Evolutionary conservation across 1,284 basidiomycete genomes (phyloP).

Genomic region (Pyrrhoderma lamaoense): DNA sequence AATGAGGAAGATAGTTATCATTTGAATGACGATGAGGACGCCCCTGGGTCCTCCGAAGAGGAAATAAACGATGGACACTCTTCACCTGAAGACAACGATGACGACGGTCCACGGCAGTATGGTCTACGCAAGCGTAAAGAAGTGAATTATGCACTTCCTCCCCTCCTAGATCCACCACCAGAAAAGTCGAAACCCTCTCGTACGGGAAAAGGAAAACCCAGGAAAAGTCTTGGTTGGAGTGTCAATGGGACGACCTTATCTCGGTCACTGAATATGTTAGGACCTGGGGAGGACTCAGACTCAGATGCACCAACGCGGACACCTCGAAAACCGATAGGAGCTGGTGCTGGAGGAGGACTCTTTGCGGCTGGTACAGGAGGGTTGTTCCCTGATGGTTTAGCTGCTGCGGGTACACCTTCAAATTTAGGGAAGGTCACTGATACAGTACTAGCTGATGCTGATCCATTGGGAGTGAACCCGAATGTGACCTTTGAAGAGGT

Average conservation of each 20-base stretch:
- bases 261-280: slow-evolving; percentile 61
- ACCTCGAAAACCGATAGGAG: slow-evolving; percentile 56
- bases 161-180: slow-evolving; percentile 52
- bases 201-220: slow-evolving; percentile 32
- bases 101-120: slow-evolving; percentile 42
- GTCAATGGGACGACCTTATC: slow-evolving; percentile 67
- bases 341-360: slow-evolving; percentile 34
- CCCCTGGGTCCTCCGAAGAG: slow-evolving; percentile 21
- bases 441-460: slow-evolving; percentile 88
- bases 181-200: slow-evolving; percentile 20
- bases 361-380: slow-evolving; percentile 47
- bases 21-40: slow-evolving; percentile 8
- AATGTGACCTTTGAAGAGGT: slow-evolving; percentile 96
- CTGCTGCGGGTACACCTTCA: slow-evolving; percentile 62
- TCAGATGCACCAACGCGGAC: slow-evolving; percentile 62
- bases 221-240: slow-evolving; percentile 53
- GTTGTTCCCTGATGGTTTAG: slow-evolving; percentile 53
- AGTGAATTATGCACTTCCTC: slow-evolving; percentile 73
- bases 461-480: slow-evolving; percentile 90
- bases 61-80: slow-evolving; percentile 18
- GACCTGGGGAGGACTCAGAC: slow-evolving; percentile 64
- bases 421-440: slow-evolving; percentile 80
- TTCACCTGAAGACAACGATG: slow-evolving; percentile 14
- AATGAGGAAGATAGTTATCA: slow-evolving; percentile 25
- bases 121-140: slow-evolving; percentile 52